These are phyloP conservation scores for Fusarium coicis DNA, from an alignment of 2,329 filamentous ascomycete species.

Conservation along the genomic window DNA sequence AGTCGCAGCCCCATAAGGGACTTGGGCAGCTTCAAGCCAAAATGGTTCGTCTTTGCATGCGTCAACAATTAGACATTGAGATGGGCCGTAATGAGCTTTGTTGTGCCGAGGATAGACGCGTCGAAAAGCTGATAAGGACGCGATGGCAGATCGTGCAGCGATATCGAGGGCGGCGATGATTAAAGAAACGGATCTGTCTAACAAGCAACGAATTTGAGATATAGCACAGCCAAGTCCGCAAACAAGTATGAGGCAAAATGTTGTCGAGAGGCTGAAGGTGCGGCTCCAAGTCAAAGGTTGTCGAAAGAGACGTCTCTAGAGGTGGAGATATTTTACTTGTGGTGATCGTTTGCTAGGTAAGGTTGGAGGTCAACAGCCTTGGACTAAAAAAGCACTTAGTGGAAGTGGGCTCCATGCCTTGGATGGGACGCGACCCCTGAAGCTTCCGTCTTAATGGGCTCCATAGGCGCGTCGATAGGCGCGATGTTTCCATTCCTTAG, in stretches of 20 bases:
- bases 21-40: conserved; percentile 33
- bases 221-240: neutral
- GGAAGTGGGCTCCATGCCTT: neutral
- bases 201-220: neutral
- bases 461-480: conserved; percentile 32
- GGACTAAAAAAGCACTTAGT: neutral
- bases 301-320: conserved; percentile 20
- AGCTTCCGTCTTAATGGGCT: conserved; percentile 12
- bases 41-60: conserved; percentile 16
- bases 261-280: conserved; percentile 8
- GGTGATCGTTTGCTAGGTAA: neutral
- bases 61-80: conserved; percentile 30
- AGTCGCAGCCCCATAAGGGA: conserved; percentile 34
- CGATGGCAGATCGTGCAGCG: conserved; percentile 33
- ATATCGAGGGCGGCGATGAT: conserved; percentile 3
- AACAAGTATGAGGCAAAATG: conserved; percentile 4
- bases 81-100: conserved; percentile 8
- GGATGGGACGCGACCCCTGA: conserved; percentile 24
- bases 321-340: conserved; percentile 33
- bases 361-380: neutral
- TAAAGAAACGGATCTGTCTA: neutral
- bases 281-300: conserved; percentile 12
- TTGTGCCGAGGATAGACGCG: conserved; percentile 29
- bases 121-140: conserved; percentile 35
- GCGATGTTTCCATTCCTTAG: conserved; percentile 18